Base-by-base conservation (phyloP, 495 filamentous ascomycete genomes). In the Hypomontagnella monticulosa region DNA sequence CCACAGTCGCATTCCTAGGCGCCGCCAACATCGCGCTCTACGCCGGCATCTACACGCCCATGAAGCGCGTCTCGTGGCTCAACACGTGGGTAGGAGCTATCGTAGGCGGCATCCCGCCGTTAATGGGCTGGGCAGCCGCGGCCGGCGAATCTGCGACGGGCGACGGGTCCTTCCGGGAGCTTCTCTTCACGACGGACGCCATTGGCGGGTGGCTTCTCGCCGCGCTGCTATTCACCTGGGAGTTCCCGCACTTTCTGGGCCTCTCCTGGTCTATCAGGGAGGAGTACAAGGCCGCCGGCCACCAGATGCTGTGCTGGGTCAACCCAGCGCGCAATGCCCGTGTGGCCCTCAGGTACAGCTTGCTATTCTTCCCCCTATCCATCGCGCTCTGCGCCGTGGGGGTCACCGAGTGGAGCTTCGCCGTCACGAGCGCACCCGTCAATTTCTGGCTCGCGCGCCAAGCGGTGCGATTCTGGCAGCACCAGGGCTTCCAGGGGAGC, bases 81-180 rank as follows among this genome's bases (percentile, higher is more conserved):
- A 99, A 99, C 72, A 99, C 95, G 0, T 99, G 95, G 95, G 88
- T 93, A 8, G 95, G 95, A 23, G 95, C 95, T 10, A 59, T 99
- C 1, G 92, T 99, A 0, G 95, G 95, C 46, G 93, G 89, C 1
- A 97, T 99, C 42, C 95, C 95, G 0, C 95, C 95, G 4, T 72
- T 99, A 47, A 99, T 99, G 95, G 95, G 95, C 70, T 99, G 95
- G 95, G 89, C 94, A 11, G 95, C 95, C 0, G 95, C 93, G 1
- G 91, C 91, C 0, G 93, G 93, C 42, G 91, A 96, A 76, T 89
- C 84, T 41, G 92, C 93, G n/a, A 89, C 88, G 0, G 87, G 86
- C 1, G 80, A 81, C 51, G 88, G 84, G 57, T 84, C 82, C 10
- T 93, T 91, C 89, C 81, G 84, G 18, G 93, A 97, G 57, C 86